These are phyloP conservation scores for Termitomyces sp. DNA, from an alignment of 768 basidiomycete genomes.

Conservation along the genomic window DNA sequence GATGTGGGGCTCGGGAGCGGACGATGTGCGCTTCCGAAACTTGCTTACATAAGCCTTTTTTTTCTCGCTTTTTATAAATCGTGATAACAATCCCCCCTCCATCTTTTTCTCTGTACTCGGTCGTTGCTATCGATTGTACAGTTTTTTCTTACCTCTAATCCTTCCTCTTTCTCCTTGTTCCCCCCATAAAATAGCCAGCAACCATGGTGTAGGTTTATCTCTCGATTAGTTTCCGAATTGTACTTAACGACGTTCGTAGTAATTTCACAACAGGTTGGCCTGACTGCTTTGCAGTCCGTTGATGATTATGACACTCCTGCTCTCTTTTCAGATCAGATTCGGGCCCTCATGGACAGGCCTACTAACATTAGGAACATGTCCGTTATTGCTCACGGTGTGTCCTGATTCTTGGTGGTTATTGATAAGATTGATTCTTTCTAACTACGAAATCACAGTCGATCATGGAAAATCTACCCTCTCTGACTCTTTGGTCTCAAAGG, in stretches of 20 bases:
- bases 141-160: not conserved
- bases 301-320: not conserved
- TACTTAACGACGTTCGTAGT: conserved; percentile 40
- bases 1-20: not conserved
- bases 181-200: not conserved
- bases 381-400: conserved; percentile 82
- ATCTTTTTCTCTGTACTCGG: conserved; percentile 3
- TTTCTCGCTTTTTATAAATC: conserved; percentile 8
- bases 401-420: not conserved
- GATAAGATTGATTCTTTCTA: conserved; percentile 3
- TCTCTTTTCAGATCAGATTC: conserved; percentile 64
- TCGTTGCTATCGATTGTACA: conserved; percentile 10
- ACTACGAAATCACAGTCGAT: conserved; percentile 58
- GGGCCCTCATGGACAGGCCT: conserved; percentile 80
- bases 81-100: conserved; percentile 7
- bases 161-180: not conserved
- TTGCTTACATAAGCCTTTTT: conserved; percentile 7
- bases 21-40: conserved; percentile 2
- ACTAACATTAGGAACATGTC: conserved; percentile 94
- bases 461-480: conserved; percentile 99
- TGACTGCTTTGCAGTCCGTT: not conserved
- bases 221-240: conserved; percentile 5
- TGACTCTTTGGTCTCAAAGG: conserved; percentile 96
- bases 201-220: conserved; percentile 69
- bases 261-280: conserved; percentile 76